Conservation (phyloP, 768 basidiomycete species). For the Cyclocybe aegerita region DNA sequence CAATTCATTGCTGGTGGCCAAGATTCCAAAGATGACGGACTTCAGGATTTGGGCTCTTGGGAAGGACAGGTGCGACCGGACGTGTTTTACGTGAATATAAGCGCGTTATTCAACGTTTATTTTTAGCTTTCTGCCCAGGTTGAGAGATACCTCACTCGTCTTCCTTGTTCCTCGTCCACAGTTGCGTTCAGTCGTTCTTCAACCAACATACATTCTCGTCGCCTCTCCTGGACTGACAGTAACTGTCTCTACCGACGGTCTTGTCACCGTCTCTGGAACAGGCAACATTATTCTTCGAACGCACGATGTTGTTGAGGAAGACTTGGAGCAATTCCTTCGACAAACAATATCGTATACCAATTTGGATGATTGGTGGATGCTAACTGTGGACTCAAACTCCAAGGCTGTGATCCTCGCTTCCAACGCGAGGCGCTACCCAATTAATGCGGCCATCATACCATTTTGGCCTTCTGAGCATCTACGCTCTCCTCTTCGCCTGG, state of each 20-base stretch:
- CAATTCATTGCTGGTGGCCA: constrained; percentile 12
- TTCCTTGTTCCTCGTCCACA: constrained; percentile 29
- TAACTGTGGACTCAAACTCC: constrained; percentile 4
- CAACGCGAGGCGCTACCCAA: neutral
- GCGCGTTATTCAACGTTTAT: neutral
- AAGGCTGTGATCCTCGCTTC: constrained; percentile 7
- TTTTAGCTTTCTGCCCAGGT: constrained; percentile 16
- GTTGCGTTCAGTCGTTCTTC: constrained; percentile 13
- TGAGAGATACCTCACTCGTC: constrained; percentile 24
- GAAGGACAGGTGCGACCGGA: constrained; percentile 16
- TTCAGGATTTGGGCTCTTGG: constrained; percentile 21
- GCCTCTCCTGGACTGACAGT: constrained; percentile 27
- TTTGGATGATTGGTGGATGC: constrained; percentile 12
- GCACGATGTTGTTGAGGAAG: constrained; percentile 13
- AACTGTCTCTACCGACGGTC: constrained; percentile 22
- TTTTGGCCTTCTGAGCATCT: constrained; percentile 11
- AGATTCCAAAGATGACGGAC: constrained; percentile 1
- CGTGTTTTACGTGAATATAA: neutral
- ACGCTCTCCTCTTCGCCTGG: neutral
- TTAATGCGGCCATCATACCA: constrained; percentile 8
- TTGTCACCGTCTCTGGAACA: constrained; percentile 25
- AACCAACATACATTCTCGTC: constrained; percentile 27
- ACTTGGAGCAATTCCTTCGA: constrained; percentile 3
- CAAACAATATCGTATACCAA: constrained; percentile 3
- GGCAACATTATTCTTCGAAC: constrained; percentile 26